Evolutionary conservation across 371 early-diverging fungal genomes (phyloP), one percentile per base, ranked within the genome.

Genomic region (Mortierella polycephala): DNA sequence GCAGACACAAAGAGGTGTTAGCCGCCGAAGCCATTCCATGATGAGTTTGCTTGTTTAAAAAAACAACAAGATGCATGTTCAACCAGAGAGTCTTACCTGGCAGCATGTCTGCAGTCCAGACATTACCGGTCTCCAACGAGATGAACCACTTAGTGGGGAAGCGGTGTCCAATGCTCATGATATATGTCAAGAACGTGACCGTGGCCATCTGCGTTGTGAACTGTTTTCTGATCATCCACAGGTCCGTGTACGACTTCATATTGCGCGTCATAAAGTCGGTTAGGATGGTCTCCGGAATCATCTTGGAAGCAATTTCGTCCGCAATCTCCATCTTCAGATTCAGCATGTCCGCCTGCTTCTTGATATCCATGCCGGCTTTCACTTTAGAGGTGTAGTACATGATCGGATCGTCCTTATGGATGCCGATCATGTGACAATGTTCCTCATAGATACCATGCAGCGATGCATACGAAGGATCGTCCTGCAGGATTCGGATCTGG

Each of bases 201-300:
- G 95, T 88, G 0, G 96, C 96, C 79, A 96, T 85, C 74, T 99
- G 98, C 13, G 85, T 74, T 8, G 96, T 95, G 67, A 99, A 96
- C 64, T 93, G 95, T 83, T 96, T 96, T 44, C 98, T 89, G 58
- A 96, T 87, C 79, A 91, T 89, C 96, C 97, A 99, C 60, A 95
- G 90, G 64, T 97, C 97, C 20, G 91, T 86, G 71, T 92, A 93
- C 5, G 94, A 89, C 8, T 84, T 84, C 87, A 96, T 88, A 18
- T 86, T 85, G 20, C 85, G 85, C 8, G 87, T 75, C 87, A 94
- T 91, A 69, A 85, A 83, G 61, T 94, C 91, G 37, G 92, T 88
- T 39, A 98, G 76, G 54, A 97, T 90, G 62, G 91, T 90, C 14
- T 90, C 86, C 1, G 98, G 96, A 3, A 97, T 90, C 88, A 93